Conservation (phyloP, 257 asterid species). For the Lycium ferocissimum region DNA sequence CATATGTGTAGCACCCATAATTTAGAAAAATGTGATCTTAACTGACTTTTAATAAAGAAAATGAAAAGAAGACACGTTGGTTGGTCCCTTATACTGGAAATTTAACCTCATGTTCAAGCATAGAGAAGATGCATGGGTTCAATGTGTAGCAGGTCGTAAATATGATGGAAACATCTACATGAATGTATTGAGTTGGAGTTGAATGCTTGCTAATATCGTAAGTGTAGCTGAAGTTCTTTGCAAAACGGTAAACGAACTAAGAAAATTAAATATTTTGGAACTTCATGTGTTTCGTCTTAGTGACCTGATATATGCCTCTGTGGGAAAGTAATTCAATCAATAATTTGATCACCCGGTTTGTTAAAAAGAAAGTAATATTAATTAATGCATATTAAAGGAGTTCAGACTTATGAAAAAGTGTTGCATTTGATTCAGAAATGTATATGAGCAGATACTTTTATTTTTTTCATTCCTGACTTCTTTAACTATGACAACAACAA, state of each 20-base stretch:
- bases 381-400: neutral
- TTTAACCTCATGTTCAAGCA: neutral
- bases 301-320: neutral
- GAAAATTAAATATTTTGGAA: neutral
- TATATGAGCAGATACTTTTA: neutral
- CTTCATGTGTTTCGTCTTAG: neutral
- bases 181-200: neutral
- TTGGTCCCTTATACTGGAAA: neutral
- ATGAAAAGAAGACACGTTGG: neutral
- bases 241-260: neutral
- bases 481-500: neutral
- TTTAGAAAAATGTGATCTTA: conserved; percentile 6
- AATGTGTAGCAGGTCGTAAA: neutral
- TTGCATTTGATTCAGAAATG: neutral
- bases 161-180: conserved; percentile 3
- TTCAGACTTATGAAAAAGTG: neutral
- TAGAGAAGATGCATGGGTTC: neutral
- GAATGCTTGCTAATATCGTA: neutral
- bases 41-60: neutral
- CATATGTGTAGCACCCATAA: neutral
- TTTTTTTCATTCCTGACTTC: neutral
- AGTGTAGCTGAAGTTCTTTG: neutral
- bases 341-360: neutral
- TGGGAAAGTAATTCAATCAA: neutral
- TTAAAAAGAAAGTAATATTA: neutral